These are phyloP conservation scores for Pythium vanterpoolii DNA, from an alignment of 352 stramenopile genomes.

Conservation along the genomic window DNA sequence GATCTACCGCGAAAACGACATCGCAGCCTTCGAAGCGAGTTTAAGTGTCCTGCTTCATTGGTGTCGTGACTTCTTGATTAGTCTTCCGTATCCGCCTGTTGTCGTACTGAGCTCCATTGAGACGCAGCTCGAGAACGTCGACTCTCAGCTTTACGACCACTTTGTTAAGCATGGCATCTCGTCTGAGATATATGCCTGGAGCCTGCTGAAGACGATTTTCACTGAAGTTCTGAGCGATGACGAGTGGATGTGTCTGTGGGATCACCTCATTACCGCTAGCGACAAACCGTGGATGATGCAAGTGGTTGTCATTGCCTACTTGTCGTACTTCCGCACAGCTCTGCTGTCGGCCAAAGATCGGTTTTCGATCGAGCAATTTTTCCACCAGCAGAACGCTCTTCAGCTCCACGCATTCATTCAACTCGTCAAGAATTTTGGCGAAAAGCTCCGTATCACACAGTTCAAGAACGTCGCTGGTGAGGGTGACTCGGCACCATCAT, in stretches of 20 bases:
- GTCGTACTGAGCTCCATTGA: conserved; percentile 69
- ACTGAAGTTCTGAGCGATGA: conserved; percentile 85
- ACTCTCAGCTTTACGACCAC: conserved; percentile 75
- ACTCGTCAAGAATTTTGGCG: conserved; percentile 51
- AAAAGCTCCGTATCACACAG: conserved; percentile 29
- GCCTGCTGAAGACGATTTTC: conserved; percentile 84
- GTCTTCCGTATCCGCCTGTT: conserved; percentile 79
- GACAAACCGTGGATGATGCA: conserved; percentile 63
- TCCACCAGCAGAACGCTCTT: conserved; percentile 82
- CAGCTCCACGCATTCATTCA: conserved; percentile 72
- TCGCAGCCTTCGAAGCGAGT: conserved; percentile 89
- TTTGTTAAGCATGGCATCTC: conserved; percentile 62
- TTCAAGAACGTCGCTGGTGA: not conserved
- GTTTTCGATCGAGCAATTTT: conserved; percentile 79
- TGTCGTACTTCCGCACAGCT: conserved; percentile 64
- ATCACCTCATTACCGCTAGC: conserved; percentile 77
- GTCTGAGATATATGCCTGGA: conserved; percentile 79
- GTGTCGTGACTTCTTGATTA: conserved; percentile 77
- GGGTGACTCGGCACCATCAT: not conserved
- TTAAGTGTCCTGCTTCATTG: conserved; percentile 85
- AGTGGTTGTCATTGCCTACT: conserved; percentile 66
- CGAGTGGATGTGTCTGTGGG: conserved; percentile 88
- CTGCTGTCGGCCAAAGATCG: conserved; percentile 49
- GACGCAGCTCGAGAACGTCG: conserved; percentile 56
- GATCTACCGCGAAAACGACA: conserved; percentile 81